Evolutionary conservation across 2,329 filamentous ascomycete species (phyloP).

Genomic region (Stagonosporopsis tanaceti): DNA sequence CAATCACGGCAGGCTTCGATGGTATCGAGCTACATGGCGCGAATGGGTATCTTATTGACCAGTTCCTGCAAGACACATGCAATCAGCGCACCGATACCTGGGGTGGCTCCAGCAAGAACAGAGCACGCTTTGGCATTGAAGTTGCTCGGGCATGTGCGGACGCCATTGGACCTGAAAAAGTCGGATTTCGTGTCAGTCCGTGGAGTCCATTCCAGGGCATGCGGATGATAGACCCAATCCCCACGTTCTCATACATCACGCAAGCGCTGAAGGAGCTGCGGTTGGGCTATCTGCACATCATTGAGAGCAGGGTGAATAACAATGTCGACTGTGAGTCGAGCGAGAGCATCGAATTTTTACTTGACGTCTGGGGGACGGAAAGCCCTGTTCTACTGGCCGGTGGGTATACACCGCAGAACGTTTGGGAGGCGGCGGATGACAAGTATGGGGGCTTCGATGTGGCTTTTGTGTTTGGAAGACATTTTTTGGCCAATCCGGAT

Average conservation of each 20-base stretch:
- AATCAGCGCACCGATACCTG: conserved; percentile 61
- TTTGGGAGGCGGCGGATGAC: conserved; percentile 37
- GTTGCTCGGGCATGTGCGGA: conserved; percentile 59
- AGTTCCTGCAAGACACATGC: conserved; percentile 68
- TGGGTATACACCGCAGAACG: conserved; percentile 47
- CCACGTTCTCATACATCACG: conserved; percentile 68
- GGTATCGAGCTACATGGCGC: conserved; percentile 65
- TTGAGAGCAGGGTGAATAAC: conserved; percentile 64
- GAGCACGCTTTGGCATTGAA: conserved; percentile 61
- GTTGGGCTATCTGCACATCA: conserved; percentile 58
- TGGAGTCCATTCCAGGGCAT: conserved; percentile 69
- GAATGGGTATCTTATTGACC: conserved; percentile 71
- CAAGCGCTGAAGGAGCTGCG: conserved; percentile 58
- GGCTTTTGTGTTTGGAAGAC: conserved; percentile 53
- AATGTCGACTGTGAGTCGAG: conserved; percentile 43
- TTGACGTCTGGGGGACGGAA: conserved; percentile 21
- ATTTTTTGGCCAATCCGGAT: conserved; percentile 56
- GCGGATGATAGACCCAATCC: conserved; percentile 67
- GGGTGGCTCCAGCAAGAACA: conserved; percentile 59
- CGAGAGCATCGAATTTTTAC: conserved; percentile 32
- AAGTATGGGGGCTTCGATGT: conserved; percentile 52
- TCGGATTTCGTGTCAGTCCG: conserved; percentile 66
- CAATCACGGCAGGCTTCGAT: conserved; percentile 64
- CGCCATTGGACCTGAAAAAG: conserved; percentile 64
- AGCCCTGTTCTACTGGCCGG: conserved; percentile 48